These are phyloP conservation scores for Pholiota adiposa DNA, from an alignment of 1,284 basidiomycete genomes.

Conservation along the genomic window DNA sequence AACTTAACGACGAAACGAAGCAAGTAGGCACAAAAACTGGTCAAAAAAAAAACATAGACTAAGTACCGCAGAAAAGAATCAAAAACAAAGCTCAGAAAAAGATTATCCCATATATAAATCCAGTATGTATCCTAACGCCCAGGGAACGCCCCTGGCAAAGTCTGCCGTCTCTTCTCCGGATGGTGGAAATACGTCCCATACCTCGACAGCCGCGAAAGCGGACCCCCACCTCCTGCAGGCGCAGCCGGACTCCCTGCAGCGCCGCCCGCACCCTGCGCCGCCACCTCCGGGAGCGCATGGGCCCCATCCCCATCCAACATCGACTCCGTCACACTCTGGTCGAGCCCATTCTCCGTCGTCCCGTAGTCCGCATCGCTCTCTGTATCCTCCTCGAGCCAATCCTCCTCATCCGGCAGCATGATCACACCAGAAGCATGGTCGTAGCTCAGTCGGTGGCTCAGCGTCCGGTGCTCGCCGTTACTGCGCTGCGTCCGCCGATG, in stretches of 20 bases:
- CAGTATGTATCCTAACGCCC: background rate
- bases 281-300: background rate
- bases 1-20: no score
- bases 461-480: constrained; percentile 5
- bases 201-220: constrained; percentile 36
- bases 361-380: constrained; percentile 32
- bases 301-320: constrained; percentile 23
- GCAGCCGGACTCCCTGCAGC: background rate
- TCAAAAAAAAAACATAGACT: background rate
- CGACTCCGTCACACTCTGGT: constrained; percentile 33
- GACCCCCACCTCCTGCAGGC: background rate
- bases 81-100: background rate
- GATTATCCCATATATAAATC: background rate
- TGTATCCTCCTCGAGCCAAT: constrained; percentile 44
- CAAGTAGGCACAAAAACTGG: no score
- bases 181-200: constrained; percentile 80
- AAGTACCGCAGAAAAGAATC: background rate
- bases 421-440: constrained; percentile 84
- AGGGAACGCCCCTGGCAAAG: constrained; percentile 58
- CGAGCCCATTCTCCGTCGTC: constrained; percentile 31
- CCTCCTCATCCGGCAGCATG: constrained; percentile 75
- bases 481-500: constrained; percentile 7
- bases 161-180: constrained; percentile 65
- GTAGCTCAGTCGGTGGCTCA: constrained; percentile 72
- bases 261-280: background rate